These are phyloP conservation scores for Talaromyces borbonicus DNA, from an alignment of 495 filamentous ascomycete species.

Conservation along the genomic window DNA sequence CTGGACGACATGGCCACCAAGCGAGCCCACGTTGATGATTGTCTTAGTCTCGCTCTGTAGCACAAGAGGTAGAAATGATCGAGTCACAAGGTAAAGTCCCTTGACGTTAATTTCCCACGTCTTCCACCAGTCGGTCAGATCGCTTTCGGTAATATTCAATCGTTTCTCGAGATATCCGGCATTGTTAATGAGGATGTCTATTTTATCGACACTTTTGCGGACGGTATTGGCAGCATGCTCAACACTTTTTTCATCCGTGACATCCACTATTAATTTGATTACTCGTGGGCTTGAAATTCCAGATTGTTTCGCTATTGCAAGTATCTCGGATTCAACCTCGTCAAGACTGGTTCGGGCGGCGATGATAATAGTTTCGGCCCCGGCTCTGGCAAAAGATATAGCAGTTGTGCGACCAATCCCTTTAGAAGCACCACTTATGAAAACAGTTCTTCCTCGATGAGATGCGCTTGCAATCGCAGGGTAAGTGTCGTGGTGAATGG, in stretches of 20 bases:
- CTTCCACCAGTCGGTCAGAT: slow-evolving; percentile 37
- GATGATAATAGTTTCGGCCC: slow-evolving; percentile 33
- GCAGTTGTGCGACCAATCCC: slow-evolving; percentile 38
- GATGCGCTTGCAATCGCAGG: slow-evolving; percentile 29
- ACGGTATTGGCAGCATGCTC: slow-evolving; percentile 19
- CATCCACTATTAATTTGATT: slow-evolving; percentile 31
- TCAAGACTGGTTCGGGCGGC: slow-evolving; percentile 33
- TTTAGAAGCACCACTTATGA: slow-evolving; percentile 41
- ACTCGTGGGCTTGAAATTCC: slow-evolving; percentile 31
- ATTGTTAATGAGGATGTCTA: slow-evolving; percentile 49
- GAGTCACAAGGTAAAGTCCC: slow-evolving; percentile 33
- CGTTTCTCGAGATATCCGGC: slow-evolving; percentile 33
- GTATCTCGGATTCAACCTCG: slow-evolving; percentile 23
- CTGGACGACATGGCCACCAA: slow-evolving; percentile 26
- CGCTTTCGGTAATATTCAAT: slow-evolving; percentile 26
- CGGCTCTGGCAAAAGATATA: slow-evolving; percentile 35
- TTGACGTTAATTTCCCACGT: slow-evolving; percentile 37
- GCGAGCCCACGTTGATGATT: slow-evolving; percentile 35
- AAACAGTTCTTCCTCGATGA: slow-evolving; percentile 27
- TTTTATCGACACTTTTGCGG: slow-evolving; percentile 20
- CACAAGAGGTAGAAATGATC: slow-evolving; percentile 35
- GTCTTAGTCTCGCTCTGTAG: slow-evolving; percentile 35
- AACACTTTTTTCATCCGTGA: slow-evolving; percentile 27
- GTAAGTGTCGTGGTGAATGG: slow-evolving; percentile 33
- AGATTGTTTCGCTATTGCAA: slow-evolving; percentile 23